phyloP scores from a whole-genome alignment of 768 basidiomycete genomes.

The Leucocoprinus leucothites region DNA sequence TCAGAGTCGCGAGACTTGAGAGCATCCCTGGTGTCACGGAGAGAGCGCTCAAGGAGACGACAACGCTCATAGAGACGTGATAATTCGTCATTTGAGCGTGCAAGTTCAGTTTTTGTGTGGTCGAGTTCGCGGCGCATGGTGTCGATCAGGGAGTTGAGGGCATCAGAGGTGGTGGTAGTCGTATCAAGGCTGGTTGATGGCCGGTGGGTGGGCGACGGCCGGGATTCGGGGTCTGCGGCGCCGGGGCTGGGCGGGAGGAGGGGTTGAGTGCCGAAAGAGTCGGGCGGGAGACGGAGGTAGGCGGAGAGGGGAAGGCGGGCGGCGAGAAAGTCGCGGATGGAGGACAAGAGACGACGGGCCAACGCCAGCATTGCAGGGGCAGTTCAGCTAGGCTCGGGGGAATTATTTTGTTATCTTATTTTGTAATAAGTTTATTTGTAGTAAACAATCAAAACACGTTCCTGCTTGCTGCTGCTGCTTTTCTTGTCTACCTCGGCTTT shows the following conservation, averaged over 20 bases:
- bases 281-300: slow-evolving; percentile 1
- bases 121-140: slow-evolving; percentile 59
- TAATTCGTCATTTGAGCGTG: slow-evolving; percentile 50
- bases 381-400: neutral
- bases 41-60: slow-evolving; percentile 56
- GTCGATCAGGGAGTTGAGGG: too few relatives aligned
- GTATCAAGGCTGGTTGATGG: slow-evolving; percentile 42
- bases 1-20: slow-evolving; percentile 58
- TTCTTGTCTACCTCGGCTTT: neutral
- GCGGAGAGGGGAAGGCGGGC: slow-evolving; percentile 21
- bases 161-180: too few relatives aligned
- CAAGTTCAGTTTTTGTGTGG: slow-evolving; percentile 50
- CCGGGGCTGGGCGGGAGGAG: neutral
- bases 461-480: neutral
- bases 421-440: neutral
- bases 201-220: slow-evolving; percentile 32
- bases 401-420: neutral
- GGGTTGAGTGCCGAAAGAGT: neutral
- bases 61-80: slow-evolving; percentile 60
- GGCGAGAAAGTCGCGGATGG: slow-evolving; percentile 48
- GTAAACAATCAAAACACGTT: slow-evolving; percentile 10
- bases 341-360: slow-evolving; percentile 29
- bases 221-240: slow-evolving; percentile 5
- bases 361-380: neutral
- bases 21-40: slow-evolving; percentile 62